Evolutionary conservation across 768 basidiomycete genomes (phyloP), one percentile per base, ranked within the genome.

Genomic region (Pleurotus eryngii): DNA sequence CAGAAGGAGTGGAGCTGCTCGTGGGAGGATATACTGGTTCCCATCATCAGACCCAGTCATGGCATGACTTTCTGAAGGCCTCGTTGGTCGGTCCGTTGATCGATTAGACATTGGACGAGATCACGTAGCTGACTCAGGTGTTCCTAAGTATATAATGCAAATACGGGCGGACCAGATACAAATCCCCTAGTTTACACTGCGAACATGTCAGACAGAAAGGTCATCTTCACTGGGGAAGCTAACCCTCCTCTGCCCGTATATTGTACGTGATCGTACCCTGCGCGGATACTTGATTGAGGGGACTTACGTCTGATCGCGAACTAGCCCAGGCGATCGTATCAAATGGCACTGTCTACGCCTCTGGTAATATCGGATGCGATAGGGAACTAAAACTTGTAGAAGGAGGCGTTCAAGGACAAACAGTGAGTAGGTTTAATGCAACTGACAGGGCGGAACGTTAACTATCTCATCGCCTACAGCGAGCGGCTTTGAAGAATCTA

Each of bases 1-100:
- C 64, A 55, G 76, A 81, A 59, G 86, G 86, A 0, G 72, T 82
- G 20, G 67, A 74, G 37, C 67, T 78, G 43, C 56, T 86, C 26
- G 61, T 78, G 18, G 63, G 70, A 17, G 73, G 75, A 12, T 63
- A 65, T 37, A 59, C 62, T 15, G 71, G 65, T 15, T 66, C 64
- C 3, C 3, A 35, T 35, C 30, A 35, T 35, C 8, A 35, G 30
- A 35, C 30, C 30, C 30, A 35, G 30, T 11, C 30, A 35, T 35
- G 30, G 30, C 65, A 67, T 49, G 62, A 60, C 14, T 59, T 56
- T 11, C 43, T 77, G 39, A 62, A 61, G 47, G 38, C 56, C 12
- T 72, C 72, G 49, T 65, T 72, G 47, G 65, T 71, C 60, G 71
- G 64, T 9, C 64, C 60, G 2, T 60, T 69, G 57, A 49, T 60